These are phyloP conservation scores for Pelargonium fulgidum DNA, from an alignment of 441 rosid genomes.

Conservation along the genomic window DNA sequence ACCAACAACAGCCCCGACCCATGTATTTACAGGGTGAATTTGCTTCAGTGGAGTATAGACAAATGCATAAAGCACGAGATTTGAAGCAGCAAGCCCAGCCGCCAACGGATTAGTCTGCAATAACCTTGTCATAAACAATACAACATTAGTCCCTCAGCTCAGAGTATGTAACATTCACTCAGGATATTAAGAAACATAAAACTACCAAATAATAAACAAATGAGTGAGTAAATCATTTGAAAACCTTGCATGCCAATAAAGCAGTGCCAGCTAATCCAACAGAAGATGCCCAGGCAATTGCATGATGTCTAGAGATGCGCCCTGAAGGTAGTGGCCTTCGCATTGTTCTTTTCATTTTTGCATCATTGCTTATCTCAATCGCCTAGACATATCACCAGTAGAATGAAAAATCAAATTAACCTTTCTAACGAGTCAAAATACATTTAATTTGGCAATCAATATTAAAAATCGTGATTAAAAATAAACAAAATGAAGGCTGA, in stretches of 20 bases:
- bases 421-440: not conserved
- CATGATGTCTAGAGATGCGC: constrained; percentile 62
- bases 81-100: constrained; percentile 84
- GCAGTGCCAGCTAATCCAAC: constrained; percentile 72
- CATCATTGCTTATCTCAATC: constrained; percentile 77
- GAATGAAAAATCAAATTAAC: not conserved
- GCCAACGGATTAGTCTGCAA: constrained; percentile 94
- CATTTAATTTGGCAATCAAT: not conserved
- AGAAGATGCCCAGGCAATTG: constrained; percentile 68
- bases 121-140: constrained; percentile 47
- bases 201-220: constrained; percentile 10
- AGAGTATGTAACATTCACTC: not conserved
- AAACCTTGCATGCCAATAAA: constrained; percentile 74
- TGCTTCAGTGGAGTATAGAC: constrained; percentile 96
- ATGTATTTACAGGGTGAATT: constrained; percentile 90
- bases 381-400: constrained; percentile 31
- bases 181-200: not conserved
- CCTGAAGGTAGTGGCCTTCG: constrained; percentile 86
- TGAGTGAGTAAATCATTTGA: constrained; percentile 19
- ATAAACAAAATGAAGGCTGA: too few relatives aligned
- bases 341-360: constrained; percentile 90
- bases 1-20: constrained; percentile 98
- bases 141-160: constrained; percentile 32
- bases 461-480: not conserved
- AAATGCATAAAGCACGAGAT: constrained; percentile 84